Conservation (phyloP, 176 grass and related monocot genomes). For the Avena atlantica region DNA sequence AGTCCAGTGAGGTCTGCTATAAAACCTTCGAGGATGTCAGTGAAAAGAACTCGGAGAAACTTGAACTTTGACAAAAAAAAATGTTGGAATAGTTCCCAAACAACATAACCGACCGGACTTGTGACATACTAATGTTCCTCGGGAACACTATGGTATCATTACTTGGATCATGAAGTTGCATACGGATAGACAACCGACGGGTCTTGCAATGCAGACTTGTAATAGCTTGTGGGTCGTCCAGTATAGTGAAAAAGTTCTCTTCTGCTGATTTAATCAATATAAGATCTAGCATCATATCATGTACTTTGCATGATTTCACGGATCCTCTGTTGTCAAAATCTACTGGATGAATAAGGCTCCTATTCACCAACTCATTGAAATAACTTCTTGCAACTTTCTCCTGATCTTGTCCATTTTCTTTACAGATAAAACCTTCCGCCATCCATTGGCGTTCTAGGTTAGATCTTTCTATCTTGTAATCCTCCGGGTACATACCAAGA, state of each 20-base stretch:
- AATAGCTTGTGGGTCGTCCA: background rate
- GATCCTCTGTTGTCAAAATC: background rate
- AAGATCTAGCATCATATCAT: conserved; percentile 2
- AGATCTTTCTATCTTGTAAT: background rate
- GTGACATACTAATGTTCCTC: background rate
- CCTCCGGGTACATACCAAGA: conserved; percentile 4
- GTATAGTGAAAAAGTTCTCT: background rate
- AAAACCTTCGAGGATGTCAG: background rate
- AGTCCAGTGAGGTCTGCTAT: background rate
- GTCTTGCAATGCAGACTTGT: background rate
- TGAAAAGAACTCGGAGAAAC: background rate
- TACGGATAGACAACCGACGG: background rate
- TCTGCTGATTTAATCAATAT: background rate
- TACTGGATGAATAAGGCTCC: background rate
- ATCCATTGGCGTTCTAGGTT: background rate
- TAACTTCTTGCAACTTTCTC: background rate
- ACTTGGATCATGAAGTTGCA: background rate
- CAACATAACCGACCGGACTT: background rate
- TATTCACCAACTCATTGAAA: background rate
- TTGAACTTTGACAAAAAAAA: background rate
- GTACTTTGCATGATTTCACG: background rate
- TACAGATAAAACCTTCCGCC: conserved; percentile 7
- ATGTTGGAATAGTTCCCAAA: background rate
- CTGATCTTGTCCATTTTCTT: background rate
- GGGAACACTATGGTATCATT: background rate